Evolutionary conservation across 371 early-diverging fungal species (phyloP), one percentile per base, ranked within the genome.

Genomic region (Nematocida sp.): DNA sequence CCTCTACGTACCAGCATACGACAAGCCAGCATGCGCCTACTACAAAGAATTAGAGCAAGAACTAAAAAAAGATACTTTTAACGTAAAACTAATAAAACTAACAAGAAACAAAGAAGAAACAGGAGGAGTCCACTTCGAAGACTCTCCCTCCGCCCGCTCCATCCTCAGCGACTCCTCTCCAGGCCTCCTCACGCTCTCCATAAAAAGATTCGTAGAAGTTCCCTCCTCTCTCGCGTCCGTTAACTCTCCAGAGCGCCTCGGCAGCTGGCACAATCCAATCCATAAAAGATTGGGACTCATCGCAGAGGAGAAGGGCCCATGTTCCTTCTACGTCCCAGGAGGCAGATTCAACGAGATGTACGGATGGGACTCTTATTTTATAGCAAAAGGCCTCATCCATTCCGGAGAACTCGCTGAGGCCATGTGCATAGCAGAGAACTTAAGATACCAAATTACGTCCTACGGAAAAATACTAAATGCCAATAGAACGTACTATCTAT

Each of bases 361-460:
- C 81, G 91, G 92, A 80, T 92, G 92, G 92, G 93, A 93, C 78
- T 86, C 89, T 18, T 92, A 86, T 77, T 93, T 90, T 84, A 87
- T 89, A 13, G 77, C 91, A 23, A 86, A 90, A 65, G 94, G 94
- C 0, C 79, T 93, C 39, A 69, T 90, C 18, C 59, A 86, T 0
- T 86, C 88, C 63, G 88, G 88, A 1, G 84, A 90, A 71, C 36
- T 81, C 18, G 81, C 86, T 1, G 79, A 87, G 45, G 86, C 88
- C 1, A 84, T 83, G 57, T 84, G 86, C 56, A 88, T 89, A 80
- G 85, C 92, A 40, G 81, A 85, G 16, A 89, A 91, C 77, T 86
- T 92, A 28, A 82, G 89, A 18, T 86, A 88, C 32, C 84, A 89
- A 67, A 88, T 92, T 1, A 81, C 89, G 9, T 67, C 65, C 2